Evolutionary conservation across 2,329 filamentous ascomycete genomes (phyloP), one percentile per base, ranked within the genome.

Genomic region (Colletotrichum sp.): DNA sequence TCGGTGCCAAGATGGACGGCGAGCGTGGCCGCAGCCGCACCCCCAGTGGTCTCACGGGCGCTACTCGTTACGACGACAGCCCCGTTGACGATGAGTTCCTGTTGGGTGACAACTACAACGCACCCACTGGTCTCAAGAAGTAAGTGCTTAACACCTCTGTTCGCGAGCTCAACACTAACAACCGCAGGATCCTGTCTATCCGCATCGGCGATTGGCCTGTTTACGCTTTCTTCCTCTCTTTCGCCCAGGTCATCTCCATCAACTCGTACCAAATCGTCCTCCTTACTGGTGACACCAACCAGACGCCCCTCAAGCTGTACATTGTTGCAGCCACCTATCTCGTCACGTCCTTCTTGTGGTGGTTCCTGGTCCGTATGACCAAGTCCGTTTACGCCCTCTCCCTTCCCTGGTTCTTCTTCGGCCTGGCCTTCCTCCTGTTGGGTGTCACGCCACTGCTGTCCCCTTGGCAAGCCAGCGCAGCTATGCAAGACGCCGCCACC

Each of bases 181-280:
- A 36, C 25, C 56, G 18, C 25, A 78, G 78, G 61, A 43, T 80
- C 32, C 58, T 93, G 83, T 87, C 90, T 76, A 84, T 88, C 72
- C 89, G 90, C 43, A 82, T 93, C 70, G 89, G 89, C n/a, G 90
- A 92, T 78, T 93, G 91, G 91, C 92, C 91, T 0, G 80, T 93
- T 8, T 93, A 93, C 80, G 89, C 90, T 5, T 87, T 93, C 76
- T 86, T 93, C 62, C 87, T 93, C 22, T 91, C 91, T 10, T 85
- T 92, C 43, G 90, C 90, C 27, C 91, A 93, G 79, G 90, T 93
- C 76, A 89, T 93, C 66, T 90, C 92, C 2, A 90, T 91, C 72
- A 93, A 93, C 82, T 93, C 91, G 0, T 93, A 93, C 82, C 92
- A 94, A 80, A 91, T 94, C 79, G 93, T 91, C 1, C 86, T 94